Conservation (phyloP, 768 basidiomycete species). For the Lyophyllum shimeji region DNA sequence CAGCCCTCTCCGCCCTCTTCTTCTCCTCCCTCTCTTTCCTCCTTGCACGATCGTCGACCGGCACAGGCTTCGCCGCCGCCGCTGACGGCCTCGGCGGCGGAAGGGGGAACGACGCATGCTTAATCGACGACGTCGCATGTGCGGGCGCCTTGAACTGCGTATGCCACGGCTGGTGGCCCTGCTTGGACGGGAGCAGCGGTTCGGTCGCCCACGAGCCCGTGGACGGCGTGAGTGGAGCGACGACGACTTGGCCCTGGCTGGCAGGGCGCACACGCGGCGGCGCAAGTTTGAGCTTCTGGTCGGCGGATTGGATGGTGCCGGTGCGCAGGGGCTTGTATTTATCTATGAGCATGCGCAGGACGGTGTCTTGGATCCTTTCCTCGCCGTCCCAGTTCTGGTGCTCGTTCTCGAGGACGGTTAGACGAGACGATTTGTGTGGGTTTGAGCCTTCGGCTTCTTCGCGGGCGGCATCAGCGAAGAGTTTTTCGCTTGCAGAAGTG, state of each 20-base stretch:
- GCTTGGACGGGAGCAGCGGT: constrained; percentile 52
- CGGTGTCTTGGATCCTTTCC: constrained; percentile 65
- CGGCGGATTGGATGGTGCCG: constrained; percentile 57
- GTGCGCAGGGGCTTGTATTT: constrained; percentile 81
- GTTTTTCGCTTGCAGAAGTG: constrained; percentile 50
- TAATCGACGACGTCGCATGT: constrained; percentile 52
- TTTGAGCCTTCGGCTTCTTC: constrained; percentile 48
- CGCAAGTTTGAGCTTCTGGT: constrained; percentile 59
- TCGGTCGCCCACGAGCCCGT: constrained; percentile 48
- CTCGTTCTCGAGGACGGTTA: constrained; percentile 37
- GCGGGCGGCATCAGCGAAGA: constrained; percentile 61
- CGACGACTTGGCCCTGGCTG: constrained; percentile 16
- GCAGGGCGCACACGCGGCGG: constrained; percentile 38
- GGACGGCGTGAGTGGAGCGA: constrained; percentile 15
- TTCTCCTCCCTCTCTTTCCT: constrained; percentile 48
- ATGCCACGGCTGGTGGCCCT: constrained; percentile 68
- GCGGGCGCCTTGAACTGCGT: constrained; percentile 64
- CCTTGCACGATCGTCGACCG: constrained; percentile 36
- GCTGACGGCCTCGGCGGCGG: constrained; percentile 18
- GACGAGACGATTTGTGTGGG: constrained; percentile 14
- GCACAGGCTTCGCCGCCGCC: constrained; percentile 5
- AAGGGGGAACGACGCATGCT: constrained; percentile 45
- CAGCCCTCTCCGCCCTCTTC: constrained; percentile 53
- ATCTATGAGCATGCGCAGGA: constrained; percentile 84
- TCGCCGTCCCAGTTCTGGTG: constrained; percentile 79